These are phyloP conservation scores for Mortierella sp. DNA, from an alignment of 371 early-diverging fungal species.

Conservation along the genomic window DNA sequence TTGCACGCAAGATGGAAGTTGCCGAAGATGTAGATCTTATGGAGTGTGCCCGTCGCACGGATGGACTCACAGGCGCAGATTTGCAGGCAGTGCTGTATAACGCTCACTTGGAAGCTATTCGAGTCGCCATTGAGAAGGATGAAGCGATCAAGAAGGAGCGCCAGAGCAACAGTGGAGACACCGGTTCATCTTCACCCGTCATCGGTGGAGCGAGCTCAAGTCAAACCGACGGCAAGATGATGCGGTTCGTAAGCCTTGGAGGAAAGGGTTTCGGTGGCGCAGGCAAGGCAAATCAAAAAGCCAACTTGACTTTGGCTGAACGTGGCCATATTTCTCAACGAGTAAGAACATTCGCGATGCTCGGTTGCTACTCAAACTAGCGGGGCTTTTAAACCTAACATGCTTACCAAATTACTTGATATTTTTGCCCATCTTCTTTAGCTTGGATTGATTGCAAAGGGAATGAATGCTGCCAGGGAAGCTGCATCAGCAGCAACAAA, in stretches of 20 bases:
- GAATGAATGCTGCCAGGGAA: constrained; percentile 38
- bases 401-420: neutral
- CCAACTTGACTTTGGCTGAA: constrained; percentile 71
- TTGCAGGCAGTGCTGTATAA: constrained; percentile 93
- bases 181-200: constrained; percentile 43
- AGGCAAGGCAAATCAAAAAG: constrained; percentile 43
- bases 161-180: constrained; percentile 10
- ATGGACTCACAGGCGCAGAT: constrained; percentile 93
- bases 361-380: too few relatives aligned
- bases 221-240: constrained; percentile 38
- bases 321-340: constrained; percentile 70
- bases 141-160: constrained; percentile 60
- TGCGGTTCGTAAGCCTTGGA: constrained; percentile 52
- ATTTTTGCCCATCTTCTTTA: constrained; percentile 26
- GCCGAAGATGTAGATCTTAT: constrained; percentile 68
- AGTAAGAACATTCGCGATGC: constrained; percentile 50
- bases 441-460: constrained; percentile 69
- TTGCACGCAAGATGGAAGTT: constrained; percentile 77
- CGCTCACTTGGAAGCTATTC: constrained; percentile 92
- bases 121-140: constrained; percentile 71
- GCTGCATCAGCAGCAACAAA: constrained; percentile 14
- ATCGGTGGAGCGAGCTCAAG: constrained; percentile 18
- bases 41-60: constrained; percentile 74
- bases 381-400: too few relatives aligned
- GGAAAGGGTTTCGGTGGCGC: constrained; percentile 37